Conservation (phyloP, 371 early-diverging fungal genomes). For the Syncephalastrum sp. region DNA sequence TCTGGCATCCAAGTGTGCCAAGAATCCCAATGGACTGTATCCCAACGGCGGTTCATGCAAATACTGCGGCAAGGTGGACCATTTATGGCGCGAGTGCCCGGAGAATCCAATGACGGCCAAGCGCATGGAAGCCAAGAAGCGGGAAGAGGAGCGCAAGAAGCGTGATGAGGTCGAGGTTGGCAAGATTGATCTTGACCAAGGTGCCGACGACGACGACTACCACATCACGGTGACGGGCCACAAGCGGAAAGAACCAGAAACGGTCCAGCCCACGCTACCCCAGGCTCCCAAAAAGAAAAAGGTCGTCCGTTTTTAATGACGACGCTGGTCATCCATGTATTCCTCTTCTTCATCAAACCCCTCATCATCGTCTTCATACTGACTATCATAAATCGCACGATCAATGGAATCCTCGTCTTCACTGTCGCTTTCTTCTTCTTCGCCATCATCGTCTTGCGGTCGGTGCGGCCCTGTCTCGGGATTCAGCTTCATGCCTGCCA, state of each 20-base stretch:
- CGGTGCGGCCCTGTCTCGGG: constrained; percentile 30
- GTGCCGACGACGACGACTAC: constrained; percentile 83
- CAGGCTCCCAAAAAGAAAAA: constrained; percentile 31
- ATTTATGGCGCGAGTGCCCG: constrained; percentile 82
- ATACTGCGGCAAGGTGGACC: constrained; percentile 83
- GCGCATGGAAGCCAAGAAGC: no score
- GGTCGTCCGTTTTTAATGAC: constrained; percentile 24
- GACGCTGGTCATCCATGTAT: constrained; percentile 13
- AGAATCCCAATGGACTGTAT: constrained; percentile 88
- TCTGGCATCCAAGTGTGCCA: constrained; percentile 75
- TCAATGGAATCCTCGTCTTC: constrained; percentile 19
- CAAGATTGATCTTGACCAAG: constrained; percentile 68
- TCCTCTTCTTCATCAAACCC: constrained; percentile 36
- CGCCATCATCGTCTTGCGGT: constrained; percentile 34
- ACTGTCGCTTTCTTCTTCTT: constrained; percentile 21
- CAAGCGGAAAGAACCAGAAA: constrained; percentile 42
- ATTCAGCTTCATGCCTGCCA: constrained; percentile 29
- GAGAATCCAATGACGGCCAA: no score
- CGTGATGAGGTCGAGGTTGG: constrained; percentile 66
- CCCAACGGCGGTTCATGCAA: constrained; percentile 91
- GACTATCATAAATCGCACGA: constrained; percentile 17
- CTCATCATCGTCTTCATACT: constrained; percentile 33
- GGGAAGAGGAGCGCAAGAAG: constrained; percentile 36
- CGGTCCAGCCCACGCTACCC: constrained; percentile 33
- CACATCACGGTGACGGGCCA: constrained; percentile 61